Evolutionary conservation across 192 early-diverging fungal genomes (phyloP).

Genomic region (Linnemannia schmuckeri): DNA sequence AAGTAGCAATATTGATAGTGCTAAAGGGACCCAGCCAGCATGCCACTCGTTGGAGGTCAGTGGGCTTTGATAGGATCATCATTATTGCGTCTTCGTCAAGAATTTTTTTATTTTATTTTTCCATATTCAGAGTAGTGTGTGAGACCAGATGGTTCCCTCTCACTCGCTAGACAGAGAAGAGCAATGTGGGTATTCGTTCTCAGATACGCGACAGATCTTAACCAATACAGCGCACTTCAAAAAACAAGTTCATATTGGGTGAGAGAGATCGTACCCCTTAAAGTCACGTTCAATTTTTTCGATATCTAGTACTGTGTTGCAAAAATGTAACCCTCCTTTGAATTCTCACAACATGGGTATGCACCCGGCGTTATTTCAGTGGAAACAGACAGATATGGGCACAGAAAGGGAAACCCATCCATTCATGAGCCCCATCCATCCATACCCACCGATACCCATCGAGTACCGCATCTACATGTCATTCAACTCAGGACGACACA

Average conservation of each 20-base stretch:
- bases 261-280: not conserved
- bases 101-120: too few relatives aligned
- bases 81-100: not conserved
- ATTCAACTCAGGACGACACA: not conserved
- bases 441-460: slow-evolving; percentile 12
- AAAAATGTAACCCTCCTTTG: slow-evolving; percentile 12
- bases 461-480: not conserved
- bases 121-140: too few relatives aligned
- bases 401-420: slow-evolving; percentile 5
- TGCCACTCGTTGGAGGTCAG: not conserved
- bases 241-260: not conserved
- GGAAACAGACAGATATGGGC: not conserved
- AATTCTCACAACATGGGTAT: slow-evolving; percentile 12
- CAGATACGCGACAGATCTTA: not conserved
- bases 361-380: not conserved
- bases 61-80: not conserved
- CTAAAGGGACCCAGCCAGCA: not conserved
- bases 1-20: not conserved
- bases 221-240: too few relatives aligned
- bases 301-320: not conserved
- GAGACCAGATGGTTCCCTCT: too few relatives aligned
- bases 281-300: not conserved
- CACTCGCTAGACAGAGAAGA: too few relatives aligned
- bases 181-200: too few relatives aligned
- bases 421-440: slow-evolving; percentile 7